Evolutionary conservation across 371 early-diverging fungal genomes (phyloP).

Genomic region (Funneliformis caledonium): DNA sequence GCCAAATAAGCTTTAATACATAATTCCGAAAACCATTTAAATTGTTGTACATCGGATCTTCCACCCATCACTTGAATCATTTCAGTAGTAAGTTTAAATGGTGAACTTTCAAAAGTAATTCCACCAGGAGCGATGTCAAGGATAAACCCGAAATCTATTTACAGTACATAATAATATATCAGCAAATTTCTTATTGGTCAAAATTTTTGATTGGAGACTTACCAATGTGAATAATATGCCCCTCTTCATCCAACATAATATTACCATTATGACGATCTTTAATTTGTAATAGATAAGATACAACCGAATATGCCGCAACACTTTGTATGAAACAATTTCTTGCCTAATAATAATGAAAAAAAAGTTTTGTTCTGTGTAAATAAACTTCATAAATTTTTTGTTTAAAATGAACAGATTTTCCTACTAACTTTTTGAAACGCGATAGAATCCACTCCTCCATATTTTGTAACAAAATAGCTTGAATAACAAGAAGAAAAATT

Average conservation of each 20-base stretch:
- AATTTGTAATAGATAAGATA: conserved; percentile 95
- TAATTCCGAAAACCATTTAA: conserved; percentile 86
- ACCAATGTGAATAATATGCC: conserved; percentile 98
- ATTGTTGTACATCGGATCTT: conserved; percentile 79
- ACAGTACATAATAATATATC: not conserved
- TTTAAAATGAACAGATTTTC: not conserved
- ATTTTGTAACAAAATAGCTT: conserved; percentile 91
- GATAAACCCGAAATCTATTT: conserved; percentile 98
- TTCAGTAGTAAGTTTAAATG: conserved; percentile 98
- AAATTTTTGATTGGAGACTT: conserved; percentile 32
- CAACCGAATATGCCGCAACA: conserved; percentile 96
- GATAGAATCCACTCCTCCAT: conserved; percentile 91
- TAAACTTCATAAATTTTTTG: not conserved
- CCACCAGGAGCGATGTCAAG: conserved; percentile 99
- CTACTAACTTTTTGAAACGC: conserved; percentile 71
- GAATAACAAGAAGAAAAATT: conserved; percentile 8
- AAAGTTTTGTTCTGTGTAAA: not conserved
- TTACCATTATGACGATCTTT: conserved; percentile 99
- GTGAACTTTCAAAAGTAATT: conserved; percentile 96
- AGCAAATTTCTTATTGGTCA: not conserved
- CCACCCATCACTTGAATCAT: conserved; percentile 98
- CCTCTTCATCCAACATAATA: conserved; percentile 98
- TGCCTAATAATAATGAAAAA: conserved; percentile 54
- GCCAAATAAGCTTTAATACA: conserved; percentile 93
- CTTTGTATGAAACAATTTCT: conserved; percentile 95